phyloP scores from a whole-genome alignment of 306 rosid genomes.

The Vicia faba region DNA sequence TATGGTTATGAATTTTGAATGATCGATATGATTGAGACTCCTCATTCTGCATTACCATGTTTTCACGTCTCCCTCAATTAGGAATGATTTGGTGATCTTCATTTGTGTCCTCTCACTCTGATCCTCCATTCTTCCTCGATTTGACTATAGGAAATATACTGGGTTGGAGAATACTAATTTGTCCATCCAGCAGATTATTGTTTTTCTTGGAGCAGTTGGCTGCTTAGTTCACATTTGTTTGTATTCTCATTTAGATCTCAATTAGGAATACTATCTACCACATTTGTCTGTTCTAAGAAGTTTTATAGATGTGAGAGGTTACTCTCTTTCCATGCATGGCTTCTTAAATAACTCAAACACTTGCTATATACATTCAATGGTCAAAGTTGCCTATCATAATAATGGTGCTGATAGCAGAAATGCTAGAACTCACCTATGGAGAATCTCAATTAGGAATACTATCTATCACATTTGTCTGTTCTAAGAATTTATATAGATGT shows the following conservation, averaged over 20 bases:
- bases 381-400: slow-evolving; percentile 3
- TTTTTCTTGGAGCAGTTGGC: slow-evolving; percentile 9
- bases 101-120: slow-evolving; percentile 7
- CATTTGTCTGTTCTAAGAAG: slow-evolving; percentile 1
- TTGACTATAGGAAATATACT: slow-evolving; percentile 16
- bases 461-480: slow-evolving; percentile 3
- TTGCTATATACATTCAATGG: neutral
- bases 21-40: slow-evolving; percentile 5
- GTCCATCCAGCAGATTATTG: slow-evolving; percentile 5
- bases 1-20: slow-evolving; percentile 19
- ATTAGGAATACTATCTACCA: slow-evolving; percentile 26
- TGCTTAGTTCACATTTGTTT: neutral
- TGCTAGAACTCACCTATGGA: neutral
- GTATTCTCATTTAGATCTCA: slow-evolving; percentile 28
- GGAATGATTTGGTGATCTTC: slow-evolving; percentile 22
- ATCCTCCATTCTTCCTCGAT: slow-evolving; percentile 34
- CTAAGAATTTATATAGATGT: slow-evolving; percentile 5
- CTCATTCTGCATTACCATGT: slow-evolving; percentile 11
- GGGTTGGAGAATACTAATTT: slow-evolving; percentile 16
- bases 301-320: slow-evolving; percentile 15
- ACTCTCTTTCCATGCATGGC: slow-evolving; percentile 26
- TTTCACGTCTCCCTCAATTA: neutral
- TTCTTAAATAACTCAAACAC: slow-evolving; percentile 22
- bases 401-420: neutral
- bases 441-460: neutral